Percentiles rank a stretch among this genome's conserved stretches.
Conservation (phyloP, 2,329 filamentous ascomycete species). For the Drechslerella dactyloides region DNA sequence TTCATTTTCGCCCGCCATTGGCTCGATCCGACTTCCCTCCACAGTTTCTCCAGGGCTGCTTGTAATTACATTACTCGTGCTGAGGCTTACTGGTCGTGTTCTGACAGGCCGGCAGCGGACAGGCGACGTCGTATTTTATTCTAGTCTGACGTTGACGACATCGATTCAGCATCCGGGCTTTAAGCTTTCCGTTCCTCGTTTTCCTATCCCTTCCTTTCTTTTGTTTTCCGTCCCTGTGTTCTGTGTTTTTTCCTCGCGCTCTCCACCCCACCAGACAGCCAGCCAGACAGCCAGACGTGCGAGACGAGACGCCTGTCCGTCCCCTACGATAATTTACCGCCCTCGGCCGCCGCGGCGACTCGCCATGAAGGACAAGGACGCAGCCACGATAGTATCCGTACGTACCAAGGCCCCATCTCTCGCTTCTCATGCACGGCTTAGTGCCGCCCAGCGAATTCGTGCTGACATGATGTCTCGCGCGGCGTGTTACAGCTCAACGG, state of each 20-base stretch:
- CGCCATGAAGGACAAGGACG: slow-evolving; percentile 49
- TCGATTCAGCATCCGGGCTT: background rate
- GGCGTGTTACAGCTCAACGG: slow-evolving; percentile 69
- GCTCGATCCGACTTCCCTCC: background rate
- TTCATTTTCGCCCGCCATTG: slow-evolving; percentile 1
- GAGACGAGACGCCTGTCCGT: too few species aligned
- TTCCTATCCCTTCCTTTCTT: slow-evolving; percentile 54
- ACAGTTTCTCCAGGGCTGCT: background rate
- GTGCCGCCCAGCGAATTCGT: slow-evolving; percentile 23
- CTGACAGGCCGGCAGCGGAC: too few species aligned
- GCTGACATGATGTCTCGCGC: slow-evolving; percentile 56
- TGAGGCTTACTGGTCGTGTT: slow-evolving; percentile 1
- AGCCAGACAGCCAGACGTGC: too few species aligned
- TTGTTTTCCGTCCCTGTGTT: slow-evolving; percentile 52
- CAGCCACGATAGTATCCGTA: slow-evolving; percentile 43
- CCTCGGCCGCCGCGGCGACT: slow-evolving; percentile 13
- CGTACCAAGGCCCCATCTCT: slow-evolving; percentile 21
- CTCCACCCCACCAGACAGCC: slow-evolving; percentile 10
- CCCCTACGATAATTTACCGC: too few species aligned
- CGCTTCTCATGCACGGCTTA: slow-evolving; percentile 4
- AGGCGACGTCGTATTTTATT: background rate
- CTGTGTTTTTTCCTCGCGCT: slow-evolving; percentile 52
- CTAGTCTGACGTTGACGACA: background rate
- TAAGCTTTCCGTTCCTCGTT: background rate
- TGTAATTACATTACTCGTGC: too few species aligned